Percentiles rank a stretch among this genome's conserved stretches.
phyloP scores from a whole-genome alignment of 2,329 filamentous ascomycete species.

The Nemania abortiva region DNA sequence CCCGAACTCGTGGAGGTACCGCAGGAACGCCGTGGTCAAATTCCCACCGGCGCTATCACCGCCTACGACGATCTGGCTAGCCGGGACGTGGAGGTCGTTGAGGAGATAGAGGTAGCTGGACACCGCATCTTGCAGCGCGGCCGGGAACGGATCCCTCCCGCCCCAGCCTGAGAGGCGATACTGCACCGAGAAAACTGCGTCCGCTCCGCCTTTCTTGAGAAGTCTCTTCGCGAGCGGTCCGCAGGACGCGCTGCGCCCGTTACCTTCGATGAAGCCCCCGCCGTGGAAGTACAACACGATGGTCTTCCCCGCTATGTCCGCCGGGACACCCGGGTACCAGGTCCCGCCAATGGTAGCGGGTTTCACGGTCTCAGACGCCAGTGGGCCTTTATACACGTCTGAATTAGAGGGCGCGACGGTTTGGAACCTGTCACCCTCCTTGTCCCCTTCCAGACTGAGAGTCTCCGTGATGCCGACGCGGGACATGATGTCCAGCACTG shows the following conservation, averaged over 20 bases:
- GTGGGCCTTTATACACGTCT: constrained; percentile 40
- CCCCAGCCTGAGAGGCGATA: constrained; percentile 60
- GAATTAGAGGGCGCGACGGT: constrained; percentile 26
- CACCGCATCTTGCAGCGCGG: constrained; percentile 62
- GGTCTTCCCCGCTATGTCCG: constrained; percentile 1
- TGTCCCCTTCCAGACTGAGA: constrained; percentile 30
- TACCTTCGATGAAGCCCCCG: constrained; percentile 45
- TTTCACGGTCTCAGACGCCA: constrained; percentile 30
- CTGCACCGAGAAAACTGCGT: constrained; percentile 58
- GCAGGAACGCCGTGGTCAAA: constrained; percentile 56
- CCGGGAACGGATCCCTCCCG: constrained; percentile 59
- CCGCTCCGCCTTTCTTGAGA: constrained; percentile 52
- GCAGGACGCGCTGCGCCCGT: constrained; percentile 38
- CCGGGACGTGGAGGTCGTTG: constrained; percentile 54
- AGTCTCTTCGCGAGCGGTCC: constrained; percentile 46
- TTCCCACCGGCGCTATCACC: constrained; percentile 65
- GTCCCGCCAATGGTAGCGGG: constrained; percentile 47
- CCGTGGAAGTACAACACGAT: constrained; percentile 46
- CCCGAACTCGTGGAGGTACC: constrained; percentile 59
- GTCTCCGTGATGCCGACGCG: constrained; percentile 34
- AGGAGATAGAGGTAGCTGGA: constrained; percentile 60
- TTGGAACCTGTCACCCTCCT: constrained; percentile 39
- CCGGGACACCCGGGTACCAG: constrained; percentile 42
- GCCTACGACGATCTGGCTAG: constrained; percentile 57
- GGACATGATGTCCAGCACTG: constrained; percentile 28